Evolutionary conservation across 2,329 filamentous ascomycete species (phyloP), one percentile per base, ranked within the genome.

Genomic region (Xylaria sp.): DNA sequence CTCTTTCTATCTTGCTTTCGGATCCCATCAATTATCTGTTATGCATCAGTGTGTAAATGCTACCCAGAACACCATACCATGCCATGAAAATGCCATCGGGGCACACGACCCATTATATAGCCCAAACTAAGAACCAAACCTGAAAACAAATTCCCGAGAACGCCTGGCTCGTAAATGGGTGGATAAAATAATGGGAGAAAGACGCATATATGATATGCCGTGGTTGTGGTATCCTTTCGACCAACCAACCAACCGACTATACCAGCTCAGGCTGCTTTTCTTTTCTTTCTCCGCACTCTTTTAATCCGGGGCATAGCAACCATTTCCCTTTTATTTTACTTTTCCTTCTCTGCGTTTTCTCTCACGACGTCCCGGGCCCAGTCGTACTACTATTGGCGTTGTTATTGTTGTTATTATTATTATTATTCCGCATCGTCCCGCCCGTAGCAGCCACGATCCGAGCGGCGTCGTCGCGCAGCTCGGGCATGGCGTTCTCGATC

Each of bases 401-500:
- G 25, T 2, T 18, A 12, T 39, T 62, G 10, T 28, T 43, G 15
- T 46, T 46, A 18, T 46, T 46, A 48, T 48, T 51, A 33, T n/a
- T 18, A 12, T 25, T 54, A 9, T 20, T 23, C 13, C 31, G 25
- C 36, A 10, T 33, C 63, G 15, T 46, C 57, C 57, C 56, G 1
- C 82, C 82, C 0, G 86, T 88, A 3, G 81, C 83, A 69, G 81
- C 82, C 7, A 89, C 72, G 9, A 90, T 85, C 46, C 79, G 76
- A 10, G 81, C 81, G 15, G 89, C 84, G 69, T 90, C 88, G 1
- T 81, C 83, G 39, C 80, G 75, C 72, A 90, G 76, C 84, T 90
- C 89, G 7, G 89, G 89, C 84, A 90, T 84, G 20, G 87, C 87
- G 48, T 78, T 78, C 48, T 80, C 81, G 78, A 90, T 87, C 78